phyloP scores from a whole-genome alignment of 2,329 filamentous ascomycete species.

The Nemania serpens region DNA sequence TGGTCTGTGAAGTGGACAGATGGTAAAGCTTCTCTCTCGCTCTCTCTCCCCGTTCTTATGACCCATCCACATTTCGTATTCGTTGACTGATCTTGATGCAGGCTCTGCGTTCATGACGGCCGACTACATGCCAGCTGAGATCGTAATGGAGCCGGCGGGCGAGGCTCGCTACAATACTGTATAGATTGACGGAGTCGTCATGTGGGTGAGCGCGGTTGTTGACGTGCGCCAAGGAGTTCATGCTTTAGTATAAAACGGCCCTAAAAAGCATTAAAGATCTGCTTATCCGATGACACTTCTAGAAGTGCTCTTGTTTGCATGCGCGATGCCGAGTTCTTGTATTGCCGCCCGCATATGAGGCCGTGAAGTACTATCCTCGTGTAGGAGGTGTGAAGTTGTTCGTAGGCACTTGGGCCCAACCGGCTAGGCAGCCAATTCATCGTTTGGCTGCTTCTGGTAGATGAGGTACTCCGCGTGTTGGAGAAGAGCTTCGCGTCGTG shows the following conservation, averaged over 20 bases:
- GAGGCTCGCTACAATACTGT: constrained; percentile 32
- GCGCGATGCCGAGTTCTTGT: background rate
- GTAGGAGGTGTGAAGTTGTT: no score
- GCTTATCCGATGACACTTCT: background rate
- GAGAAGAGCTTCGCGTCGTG: no score
- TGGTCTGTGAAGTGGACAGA: constrained; percentile 47
- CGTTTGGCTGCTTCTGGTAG: no score
- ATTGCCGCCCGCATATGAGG: background rate
- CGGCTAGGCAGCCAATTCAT: no score
- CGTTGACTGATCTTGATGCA: constrained; percentile 19
- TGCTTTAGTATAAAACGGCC: constrained; percentile 2
- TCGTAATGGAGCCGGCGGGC: constrained; percentile 40
- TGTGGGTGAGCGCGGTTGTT: constrained; percentile 1
- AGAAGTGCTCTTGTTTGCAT: background rate
- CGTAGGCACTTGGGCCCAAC: no score
- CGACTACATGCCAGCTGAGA: constrained; percentile 43
- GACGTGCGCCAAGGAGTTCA: constrained; percentile 20
- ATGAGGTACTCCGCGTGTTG: no score
- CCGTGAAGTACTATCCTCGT: no score
- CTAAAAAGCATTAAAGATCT: constrained; percentile 5
- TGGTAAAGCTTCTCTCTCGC: constrained; percentile 38
- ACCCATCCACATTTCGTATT: background rate
- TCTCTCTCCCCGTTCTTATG: background rate
- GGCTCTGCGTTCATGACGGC: constrained; percentile 37
- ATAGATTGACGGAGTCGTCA: constrained; percentile 18